Evolutionary conservation across 768 basidiomycete species (phyloP).

Genomic region (Chalciporus sphaerocephalus): DNA sequence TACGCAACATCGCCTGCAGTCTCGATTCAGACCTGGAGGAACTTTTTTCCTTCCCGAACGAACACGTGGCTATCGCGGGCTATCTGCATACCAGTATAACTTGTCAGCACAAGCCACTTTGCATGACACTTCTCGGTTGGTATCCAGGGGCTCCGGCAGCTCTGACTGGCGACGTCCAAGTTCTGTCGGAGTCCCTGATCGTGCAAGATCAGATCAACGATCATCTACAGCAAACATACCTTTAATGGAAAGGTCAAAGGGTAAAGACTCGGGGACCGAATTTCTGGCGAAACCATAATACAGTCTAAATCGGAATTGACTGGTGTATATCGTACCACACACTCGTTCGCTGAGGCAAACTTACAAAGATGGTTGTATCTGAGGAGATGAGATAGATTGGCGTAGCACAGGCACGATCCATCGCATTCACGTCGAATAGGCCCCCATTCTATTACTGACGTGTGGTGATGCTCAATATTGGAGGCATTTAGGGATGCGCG

Average conservation of each 20-base stretch:
- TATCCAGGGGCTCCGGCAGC: slow-evolving; percentile 13
- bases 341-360: slow-evolving; percentile 14
- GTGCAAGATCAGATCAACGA: slow-evolving; percentile 16
- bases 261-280: slow-evolving; percentile 15
- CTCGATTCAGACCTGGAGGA: slow-evolving; percentile 10
- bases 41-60: slow-evolving; percentile 7
- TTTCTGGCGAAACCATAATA: slow-evolving; percentile 15
- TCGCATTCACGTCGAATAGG: slow-evolving; percentile 5
- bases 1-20: slow-evolving; percentile 4
- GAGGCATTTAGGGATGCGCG: not conserved
- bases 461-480: not conserved
- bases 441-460: slow-evolving; percentile 3
- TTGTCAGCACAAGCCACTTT: slow-evolving; percentile 10
- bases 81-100: slow-evolving; percentile 15
- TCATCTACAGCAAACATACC: slow-evolving; percentile 12
- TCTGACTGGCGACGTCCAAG: slow-evolving; percentile 18
- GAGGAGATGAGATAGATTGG: slow-evolving; percentile 24
- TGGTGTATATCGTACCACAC: slow-evolving; percentile 20
- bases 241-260: slow-evolving; percentile 26
- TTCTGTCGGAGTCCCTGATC: slow-evolving; percentile 9
- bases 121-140: slow-evolving; percentile 13
- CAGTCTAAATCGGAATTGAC: slow-evolving; percentile 15
- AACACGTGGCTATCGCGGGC: slow-evolving; percentile 21
- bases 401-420: slow-evolving; percentile 7
- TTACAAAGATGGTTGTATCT: slow-evolving; percentile 26